phyloP scores from a whole-genome alignment of 23 red algal genomes.

The Pyropia yezoensis region DNA sequence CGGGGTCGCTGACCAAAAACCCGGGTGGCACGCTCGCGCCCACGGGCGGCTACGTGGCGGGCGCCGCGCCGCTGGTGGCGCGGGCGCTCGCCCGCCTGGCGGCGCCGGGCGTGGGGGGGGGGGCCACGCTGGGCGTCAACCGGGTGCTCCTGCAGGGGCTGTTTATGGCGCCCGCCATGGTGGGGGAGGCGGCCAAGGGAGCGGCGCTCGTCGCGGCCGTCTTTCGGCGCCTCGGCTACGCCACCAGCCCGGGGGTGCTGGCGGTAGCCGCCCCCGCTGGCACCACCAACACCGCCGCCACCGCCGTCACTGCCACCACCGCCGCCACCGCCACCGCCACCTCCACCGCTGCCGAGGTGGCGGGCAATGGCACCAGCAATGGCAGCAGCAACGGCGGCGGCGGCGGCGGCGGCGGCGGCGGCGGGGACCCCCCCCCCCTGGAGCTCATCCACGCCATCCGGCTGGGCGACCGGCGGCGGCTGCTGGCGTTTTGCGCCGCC shows the following conservation, averaged over 20 bases:
- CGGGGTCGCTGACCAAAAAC: constrained; percentile 80
- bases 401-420: too few relatives aligned
- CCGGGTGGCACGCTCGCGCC: constrained; percentile 69
- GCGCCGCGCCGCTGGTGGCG: constrained; percentile 33
- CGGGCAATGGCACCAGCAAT: too few relatives aligned
- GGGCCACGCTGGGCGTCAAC: constrained; percentile 54
- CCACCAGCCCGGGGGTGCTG: constrained; percentile 5
- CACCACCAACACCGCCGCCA: too few relatives aligned
- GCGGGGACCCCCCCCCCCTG: too few relatives aligned
- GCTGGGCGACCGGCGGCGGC: constrained; percentile 4
- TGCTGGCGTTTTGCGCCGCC: constrained; percentile 43
- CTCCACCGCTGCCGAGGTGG: too few relatives aligned
- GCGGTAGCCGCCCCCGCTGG: not conserved
- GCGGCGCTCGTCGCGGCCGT: constrained; percentile 39
- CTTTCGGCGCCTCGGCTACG: constrained; percentile 57
- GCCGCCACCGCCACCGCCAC: too few relatives aligned
- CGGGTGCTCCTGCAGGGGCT: constrained; percentile 53
- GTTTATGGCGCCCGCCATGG: constrained; percentile 65
- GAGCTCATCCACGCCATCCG: constrained; percentile 62
- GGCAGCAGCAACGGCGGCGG: too few relatives aligned
- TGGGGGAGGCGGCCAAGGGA: constrained; percentile 64
- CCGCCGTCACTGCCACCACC: too few relatives aligned
- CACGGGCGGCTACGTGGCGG: constrained; percentile 63
- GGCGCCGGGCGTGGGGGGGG: constrained; percentile 68
- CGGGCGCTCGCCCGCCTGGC: constrained; percentile 28